Percentiles rank a stretch among this genome's conserved stretches.
These are phyloP conservation scores for Tritrichomonas musculus DNA, from an alignment of 208 protist species.

Conservation along the genomic window DNA sequence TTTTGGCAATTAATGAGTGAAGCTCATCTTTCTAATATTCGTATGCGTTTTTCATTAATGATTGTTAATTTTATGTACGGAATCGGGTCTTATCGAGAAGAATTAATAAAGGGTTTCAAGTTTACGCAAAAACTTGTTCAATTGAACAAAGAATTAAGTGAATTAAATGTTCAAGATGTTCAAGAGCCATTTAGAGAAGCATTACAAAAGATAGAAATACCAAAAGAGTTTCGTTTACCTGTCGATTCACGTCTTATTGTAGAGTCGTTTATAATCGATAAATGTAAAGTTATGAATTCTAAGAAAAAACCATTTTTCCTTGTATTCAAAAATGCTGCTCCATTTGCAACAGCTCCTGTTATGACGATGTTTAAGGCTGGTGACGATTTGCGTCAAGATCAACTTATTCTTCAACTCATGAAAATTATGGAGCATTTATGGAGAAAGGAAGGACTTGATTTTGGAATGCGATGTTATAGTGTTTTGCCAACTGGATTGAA, in stretches of 20 bases:
- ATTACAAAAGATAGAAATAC: background rate
- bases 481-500: slow-evolving; percentile 49
- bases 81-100: background rate
- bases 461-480: slow-evolving; percentile 43
- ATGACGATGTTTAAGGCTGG: slow-evolving; percentile 58
- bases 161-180: background rate
- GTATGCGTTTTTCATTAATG: slow-evolving; percentile 62
- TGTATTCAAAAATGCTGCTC: slow-evolving; percentile 69
- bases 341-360: slow-evolving; percentile 49
- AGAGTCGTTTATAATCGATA: slow-evolving; percentile 33
- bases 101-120: background rate
- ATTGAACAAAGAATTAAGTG: background rate
- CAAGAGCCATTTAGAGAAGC: background rate
- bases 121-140: background rate
- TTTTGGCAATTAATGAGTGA: slow-evolving; percentile 75
- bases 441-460: slow-evolving; percentile 47
- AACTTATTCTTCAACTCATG: slow-evolving; percentile 56
- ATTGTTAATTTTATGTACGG: slow-evolving; percentile 7
- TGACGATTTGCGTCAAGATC: slow-evolving; percentile 62
- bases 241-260: slow-evolving; percentile 36
- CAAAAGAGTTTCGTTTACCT: slow-evolving; percentile 31
- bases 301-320: slow-evolving; percentile 78
- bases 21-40: slow-evolving; percentile 60
- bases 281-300: slow-evolving; percentile 78
- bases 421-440: slow-evolving; percentile 55